Evolutionary conservation across 768 basidiomycete genomes (phyloP).

Genomic region (Xerocomellus intermedius): DNA sequence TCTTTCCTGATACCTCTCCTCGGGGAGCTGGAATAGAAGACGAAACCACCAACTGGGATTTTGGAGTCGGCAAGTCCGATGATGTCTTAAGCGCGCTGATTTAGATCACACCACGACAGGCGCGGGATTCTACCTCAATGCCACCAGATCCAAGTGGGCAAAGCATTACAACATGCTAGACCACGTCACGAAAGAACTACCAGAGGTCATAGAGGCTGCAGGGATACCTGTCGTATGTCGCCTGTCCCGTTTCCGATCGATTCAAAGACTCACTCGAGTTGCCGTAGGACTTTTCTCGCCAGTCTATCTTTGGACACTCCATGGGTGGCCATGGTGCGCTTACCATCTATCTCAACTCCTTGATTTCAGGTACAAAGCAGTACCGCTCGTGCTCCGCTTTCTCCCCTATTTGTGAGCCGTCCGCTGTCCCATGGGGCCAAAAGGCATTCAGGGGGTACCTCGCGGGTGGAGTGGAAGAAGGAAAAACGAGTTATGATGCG

Average conservation of each 20-base stretch:
- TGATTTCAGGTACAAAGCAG: constrained; percentile 47
- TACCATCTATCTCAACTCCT: constrained; percentile 79
- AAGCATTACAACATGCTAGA: constrained; percentile 88
- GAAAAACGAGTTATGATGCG: constrained; percentile 73
- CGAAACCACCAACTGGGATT: constrained; percentile 83
- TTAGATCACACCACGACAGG: constrained; percentile 30
- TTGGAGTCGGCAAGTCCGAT: constrained; percentile 65
- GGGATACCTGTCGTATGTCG: constrained; percentile 72
- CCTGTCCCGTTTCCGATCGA: background rate
- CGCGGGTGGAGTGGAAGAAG: constrained; percentile 73
- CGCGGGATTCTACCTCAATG: constrained; percentile 96
- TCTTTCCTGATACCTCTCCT: constrained; percentile 94
- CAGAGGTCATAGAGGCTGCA: constrained; percentile 68
- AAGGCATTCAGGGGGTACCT: constrained; percentile 91
- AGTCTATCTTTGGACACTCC: constrained; percentile 93
- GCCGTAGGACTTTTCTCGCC: constrained; percentile 72
- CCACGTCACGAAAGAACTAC: constrained; percentile 82
- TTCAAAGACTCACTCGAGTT: background rate
- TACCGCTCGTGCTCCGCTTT: constrained; percentile 92
- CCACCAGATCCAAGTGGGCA: constrained; percentile 70
- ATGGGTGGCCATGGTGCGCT: constrained; percentile 99
- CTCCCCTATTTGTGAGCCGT: constrained; percentile 82
- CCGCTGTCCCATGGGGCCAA: constrained; percentile 84
- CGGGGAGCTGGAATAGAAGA: constrained; percentile 85
- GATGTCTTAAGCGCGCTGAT: constrained; percentile 4